phyloP scores from a whole-genome alignment of 257 asterid genomes.

The Ajuga chamaepitys region DNA sequence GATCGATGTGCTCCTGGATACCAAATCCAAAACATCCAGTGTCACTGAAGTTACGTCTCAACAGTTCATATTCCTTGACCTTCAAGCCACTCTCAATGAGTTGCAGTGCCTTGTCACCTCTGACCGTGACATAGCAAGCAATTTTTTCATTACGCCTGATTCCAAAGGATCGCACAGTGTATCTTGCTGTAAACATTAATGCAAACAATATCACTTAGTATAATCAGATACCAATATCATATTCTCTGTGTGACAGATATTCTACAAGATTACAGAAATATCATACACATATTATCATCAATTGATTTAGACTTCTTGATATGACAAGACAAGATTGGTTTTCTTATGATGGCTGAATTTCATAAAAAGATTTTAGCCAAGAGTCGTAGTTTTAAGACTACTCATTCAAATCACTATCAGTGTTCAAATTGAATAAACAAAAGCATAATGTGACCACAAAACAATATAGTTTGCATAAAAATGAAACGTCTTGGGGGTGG shows the following conservation, averaged over 20 bases:
- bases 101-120: slow-evolving; percentile 45
- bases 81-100: slow-evolving; percentile 41
- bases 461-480: not conserved
- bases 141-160: slow-evolving; percentile 40
- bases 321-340: not conserved
- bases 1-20: slow-evolving; percentile 42
- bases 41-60: slow-evolving; percentile 39
- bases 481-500: not conserved
- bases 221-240: no score
- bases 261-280: not conserved
- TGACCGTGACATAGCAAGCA: slow-evolving; percentile 40
- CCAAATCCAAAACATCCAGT: slow-evolving; percentile 41
- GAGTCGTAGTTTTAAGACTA: not conserved
- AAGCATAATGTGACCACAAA: not conserved
- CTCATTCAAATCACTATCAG: not conserved
- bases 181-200: slow-evolving; percentile 24
- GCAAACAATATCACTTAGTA: not conserved
- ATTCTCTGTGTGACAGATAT: not conserved
- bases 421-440: not conserved
- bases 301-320: not conserved
- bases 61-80: slow-evolving; percentile 39
- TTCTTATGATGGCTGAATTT: no score
- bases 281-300: not conserved
- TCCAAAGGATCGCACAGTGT: slow-evolving; percentile 47
- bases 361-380: not conserved